Base-by-base conservation (phyloP, 2,329 filamentous ascomycete genomes). In the Epichloe coenophiala region DNA sequence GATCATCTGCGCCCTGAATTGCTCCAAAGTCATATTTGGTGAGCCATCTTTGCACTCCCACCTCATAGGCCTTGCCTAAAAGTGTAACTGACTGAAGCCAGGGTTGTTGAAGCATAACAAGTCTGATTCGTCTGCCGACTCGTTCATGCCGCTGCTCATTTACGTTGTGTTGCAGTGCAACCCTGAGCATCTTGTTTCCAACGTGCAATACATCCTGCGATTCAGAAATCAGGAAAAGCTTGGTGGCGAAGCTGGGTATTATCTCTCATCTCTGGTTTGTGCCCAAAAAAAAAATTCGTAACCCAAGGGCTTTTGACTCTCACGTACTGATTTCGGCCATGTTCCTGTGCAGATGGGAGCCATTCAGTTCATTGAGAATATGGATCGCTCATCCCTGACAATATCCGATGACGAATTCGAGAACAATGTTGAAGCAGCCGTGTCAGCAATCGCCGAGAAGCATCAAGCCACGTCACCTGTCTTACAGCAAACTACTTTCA, bases 1-100 rank as follows among this genome's bases (percentile, higher is more conserved):
- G 68, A 93, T 98, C 50, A 97, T 98, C 47, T 98, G 93, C 66
- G 88, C 97, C 44, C 71, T 98, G 51, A 98, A 98, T 68, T 96
- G 90, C 70, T 98, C 93, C 78, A 98, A 98, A 69, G 94, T 98
- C 55, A 97, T 98, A 56, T 97, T 98, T 67, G 93, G 86, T 88
- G 67, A 58, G 76, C 59, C 19, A 4, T 8, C 6, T n/a, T 37
- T 12, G 43, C 8, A 7, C 13, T 4, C 7, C 31, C 31, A 31
- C 31, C 37, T 19, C 23, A 33, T n/a, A 42, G 31, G 41, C 31
- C 35, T 36, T 36, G 23, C 27, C 12, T 15, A 31, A 17, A 15
- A 38, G 13, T 27, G 13, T 36, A 23, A 31, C 49, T 47, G 44
- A 47, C 36, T 17, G 8, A 8, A 9, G 11, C 12, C 50, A 87